These are phyloP conservation scores for Camptophora hylomeconis DNA, from an alignment of 2,329 filamentous ascomycete species.

Conservation along the genomic window DNA sequence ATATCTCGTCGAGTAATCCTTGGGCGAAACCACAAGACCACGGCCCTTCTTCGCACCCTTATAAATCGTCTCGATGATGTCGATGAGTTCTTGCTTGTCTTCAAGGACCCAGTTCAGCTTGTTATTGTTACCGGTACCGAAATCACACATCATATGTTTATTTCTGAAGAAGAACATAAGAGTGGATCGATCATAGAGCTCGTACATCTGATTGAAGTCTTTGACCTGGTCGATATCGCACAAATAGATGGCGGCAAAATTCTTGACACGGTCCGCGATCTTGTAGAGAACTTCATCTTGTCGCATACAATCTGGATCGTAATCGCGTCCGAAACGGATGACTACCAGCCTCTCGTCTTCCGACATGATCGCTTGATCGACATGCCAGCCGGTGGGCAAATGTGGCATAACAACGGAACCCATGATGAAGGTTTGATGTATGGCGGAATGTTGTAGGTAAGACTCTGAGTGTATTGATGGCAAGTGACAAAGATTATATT, in stretches of 20 bases:
- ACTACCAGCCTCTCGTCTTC: slow-evolving; percentile 89
- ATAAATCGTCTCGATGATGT: slow-evolving; percentile 97
- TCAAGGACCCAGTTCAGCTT: slow-evolving; percentile 94
- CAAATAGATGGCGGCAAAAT: slow-evolving; percentile 83
- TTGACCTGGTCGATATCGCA: slow-evolving; percentile 86
- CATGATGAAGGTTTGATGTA: slow-evolving; percentile 11
- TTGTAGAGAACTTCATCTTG: slow-evolving; percentile 92
- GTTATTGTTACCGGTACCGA: slow-evolving; percentile 97
- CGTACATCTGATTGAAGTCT: slow-evolving; percentile 94
- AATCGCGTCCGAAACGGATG: slow-evolving; percentile 85
- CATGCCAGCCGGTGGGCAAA: slow-evolving; percentile 87
- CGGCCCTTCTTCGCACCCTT: slow-evolving; percentile 96
- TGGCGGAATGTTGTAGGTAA: too few relatives aligned
- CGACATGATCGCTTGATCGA: slow-evolving; percentile 84
- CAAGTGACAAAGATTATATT: background rate
- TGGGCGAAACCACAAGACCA: slow-evolving; percentile 91
- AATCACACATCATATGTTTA: slow-evolving; percentile 69
- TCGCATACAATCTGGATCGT: slow-evolving; percentile 52
- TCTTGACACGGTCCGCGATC: slow-evolving; percentile 87
- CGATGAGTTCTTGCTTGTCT: slow-evolving; percentile 96
- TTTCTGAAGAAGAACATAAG: slow-evolving; percentile 98
- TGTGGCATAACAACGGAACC: slow-evolving; percentile 52
- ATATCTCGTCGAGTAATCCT: slow-evolving; percentile 63
- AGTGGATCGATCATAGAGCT: slow-evolving; percentile 80
- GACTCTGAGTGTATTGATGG: background rate